phyloP scores from a whole-genome alignment of 139 green algal species.

The Chlamydomonas incerta region DNA sequence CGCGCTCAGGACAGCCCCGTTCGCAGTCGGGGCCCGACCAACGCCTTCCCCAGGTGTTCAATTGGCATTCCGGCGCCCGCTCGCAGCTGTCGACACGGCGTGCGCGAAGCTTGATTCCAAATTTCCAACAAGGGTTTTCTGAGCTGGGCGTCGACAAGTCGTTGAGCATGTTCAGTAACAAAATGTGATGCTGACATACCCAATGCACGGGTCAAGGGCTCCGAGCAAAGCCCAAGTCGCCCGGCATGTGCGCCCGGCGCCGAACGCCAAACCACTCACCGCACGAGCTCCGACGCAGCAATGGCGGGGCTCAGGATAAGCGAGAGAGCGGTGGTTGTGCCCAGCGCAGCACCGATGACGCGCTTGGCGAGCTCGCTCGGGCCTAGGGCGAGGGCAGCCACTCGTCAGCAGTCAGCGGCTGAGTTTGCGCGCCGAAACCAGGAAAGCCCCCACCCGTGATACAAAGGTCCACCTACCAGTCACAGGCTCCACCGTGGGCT shows the following conservation, averaged over 20 bases:
- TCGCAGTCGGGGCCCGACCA: no score
- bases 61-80: background rate
- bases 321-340: background rate
- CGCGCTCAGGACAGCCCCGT: no score
- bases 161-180: no score
- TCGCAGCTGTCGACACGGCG: background rate
- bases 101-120: no score
- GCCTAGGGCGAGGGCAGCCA: background rate
- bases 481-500: no score
- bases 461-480: no score
- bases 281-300: constrained; percentile 21
- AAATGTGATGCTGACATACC: background rate
- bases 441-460: no score
- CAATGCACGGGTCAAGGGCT: background rate
- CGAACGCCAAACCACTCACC: background rate
- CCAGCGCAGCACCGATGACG: background rate
- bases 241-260: background rate
- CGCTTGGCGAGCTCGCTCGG: background rate
- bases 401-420: no score
- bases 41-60: background rate
- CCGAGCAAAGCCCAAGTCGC: background rate
- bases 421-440: no score
- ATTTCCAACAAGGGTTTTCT: constrained; percentile 9
- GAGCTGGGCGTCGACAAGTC: background rate
- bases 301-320: constrained; percentile 22